Evolutionary conservation across 1,139 yeast genomes (phyloP), one percentile per base, ranked within the genome.

Genomic region (Geotrichum macrosporum): DNA sequence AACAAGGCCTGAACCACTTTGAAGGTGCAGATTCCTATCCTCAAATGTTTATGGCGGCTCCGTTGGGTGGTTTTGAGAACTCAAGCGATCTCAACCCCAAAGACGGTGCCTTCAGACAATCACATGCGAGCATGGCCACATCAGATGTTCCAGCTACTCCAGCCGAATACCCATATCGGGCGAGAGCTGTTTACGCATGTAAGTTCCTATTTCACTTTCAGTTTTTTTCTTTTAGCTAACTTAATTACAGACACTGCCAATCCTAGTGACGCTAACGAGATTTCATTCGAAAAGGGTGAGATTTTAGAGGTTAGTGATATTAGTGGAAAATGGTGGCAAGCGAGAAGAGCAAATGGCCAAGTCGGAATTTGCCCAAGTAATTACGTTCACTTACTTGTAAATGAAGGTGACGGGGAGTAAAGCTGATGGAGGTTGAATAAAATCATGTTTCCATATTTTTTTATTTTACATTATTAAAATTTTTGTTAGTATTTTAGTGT

Each of bases 251-350:
- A 46, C 31, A 33, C 31, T 22, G 96, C 97, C n/a, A 87, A 84
- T 59, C 94, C 94, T 2, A 94, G 84, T 47, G 98, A 92, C 66
- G 86, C 84, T 52, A 92, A 92, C 62, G 98, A 92, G 68, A 78
- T 92, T 35, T 84, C 95, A 4, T 92, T 92, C 62, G 78, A 76
- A 52, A 88, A 89, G 66, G 96, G 92, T 52, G 98, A 92, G 65
- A 72, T 88, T 22, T 75, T 92, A 63, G 89, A 84, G 59, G 95
- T 92, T 39, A 88, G 87, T 58, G 97, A 92, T 62, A 85, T 87
- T 50, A 87, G 86, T 55, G 96, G 97, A 45, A 83, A 94, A 69
- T 92, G 98, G 98, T 92, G 97, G 97, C 96, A 88, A 68, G 97
- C 96, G 30, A 79, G 85, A 62, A 78, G 89, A 61, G 74, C 83